Base-by-base conservation (phyloP, 1,139 yeast genomes). In the Ashbya aceris region DNA sequence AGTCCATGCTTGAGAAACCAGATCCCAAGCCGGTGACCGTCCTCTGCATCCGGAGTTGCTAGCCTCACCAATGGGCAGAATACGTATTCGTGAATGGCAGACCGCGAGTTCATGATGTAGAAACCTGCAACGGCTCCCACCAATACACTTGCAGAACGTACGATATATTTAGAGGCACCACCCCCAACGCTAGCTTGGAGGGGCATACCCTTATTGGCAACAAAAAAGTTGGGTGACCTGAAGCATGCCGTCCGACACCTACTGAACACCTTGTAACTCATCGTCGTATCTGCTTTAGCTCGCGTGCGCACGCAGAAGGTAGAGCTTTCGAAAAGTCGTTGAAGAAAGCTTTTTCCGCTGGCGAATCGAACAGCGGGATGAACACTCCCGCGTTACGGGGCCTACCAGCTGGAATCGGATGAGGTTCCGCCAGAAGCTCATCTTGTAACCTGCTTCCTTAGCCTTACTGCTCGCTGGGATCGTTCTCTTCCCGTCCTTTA, bases 71-170 rank as follows among this genome's bases (percentile, higher is more conserved):
- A 43, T 0, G 97, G 97, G 65, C 94, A 77, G 38, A 81, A 63
- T 3, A 83, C 69, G 55, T 83, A 84, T 60, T 89, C 93, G 55
- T 86, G 93, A 39, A 84, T 65, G 5, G 86, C 81, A 1, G 96
- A 80, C 48, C 95, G 72, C 8, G 96, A 79, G 63, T 89, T 95
- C 45, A 76, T 65, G 29, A 68, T 63, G 55, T 80, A 81, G 48
- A 67, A 66, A 9, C 63, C 59, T 43, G 66, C 60, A 23, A 46
- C 59, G 57, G 65, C 64, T n/a, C 66, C 65, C 13, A 60, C 64
- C 39, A 63, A 64, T 36, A 65, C 44, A 3, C 68, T 65, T 1
- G 62, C 60, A 3, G 58, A 46, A 34, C 55, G 52, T 14, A 51
- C 45, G 4, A 55, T 34, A n/a, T 58, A 50, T 30, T 41, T 56